A percentile compares a stretch with the other conserved stretches of the same genome.
Evolutionary conservation across 495 filamentous ascomycete genomes (phyloP).

Genomic region (Xylaria palmicola): DNA sequence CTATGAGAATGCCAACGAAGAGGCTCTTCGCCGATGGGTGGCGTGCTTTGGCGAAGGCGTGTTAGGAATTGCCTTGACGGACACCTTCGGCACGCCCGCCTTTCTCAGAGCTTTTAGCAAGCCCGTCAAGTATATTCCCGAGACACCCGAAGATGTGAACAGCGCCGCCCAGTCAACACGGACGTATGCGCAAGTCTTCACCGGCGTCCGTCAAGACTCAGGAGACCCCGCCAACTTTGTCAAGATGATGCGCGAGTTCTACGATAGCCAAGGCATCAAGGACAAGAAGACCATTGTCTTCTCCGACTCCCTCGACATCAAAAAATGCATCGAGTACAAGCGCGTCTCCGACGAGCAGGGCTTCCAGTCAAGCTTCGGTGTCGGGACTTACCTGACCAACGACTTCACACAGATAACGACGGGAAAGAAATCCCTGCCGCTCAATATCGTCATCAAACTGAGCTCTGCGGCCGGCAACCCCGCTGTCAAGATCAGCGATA

Average conservation of each 20-base stretch:
- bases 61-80: conserved; percentile 90
- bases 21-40: conserved; percentile 82
- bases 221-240: conserved; percentile 84
- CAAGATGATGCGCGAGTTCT: conserved; percentile 81
- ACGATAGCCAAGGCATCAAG: conserved; percentile 68
- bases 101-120: conserved; percentile 84
- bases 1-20: conserved; percentile 79
- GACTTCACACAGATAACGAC: conserved; percentile 71
- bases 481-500: conserved; percentile 95
- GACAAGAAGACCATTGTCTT: conserved; percentile 94
- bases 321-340: conserved; percentile 88
- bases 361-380: conserved; percentile 82
- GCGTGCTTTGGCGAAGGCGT: conserved; percentile 89
- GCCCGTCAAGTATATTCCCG: conserved; percentile 40
- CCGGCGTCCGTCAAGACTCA: conserved; percentile 90
- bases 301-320: conserved; percentile 90
- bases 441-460: conserved; percentile 98
- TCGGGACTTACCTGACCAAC: conserved; percentile 95
- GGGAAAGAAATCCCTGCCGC: conserved; percentile 80
- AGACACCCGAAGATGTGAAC: conserved; percentile 11
- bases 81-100: conserved; percentile 91
- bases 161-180: conserved; percentile 16
- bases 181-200: conserved; percentile 83
- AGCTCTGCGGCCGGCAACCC: conserved; percentile 77
- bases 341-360: conserved; percentile 72